Evolutionary conservation across 352 stramenopile genomes (phyloP).

Genomic region (Phytopythium vexans): DNA sequence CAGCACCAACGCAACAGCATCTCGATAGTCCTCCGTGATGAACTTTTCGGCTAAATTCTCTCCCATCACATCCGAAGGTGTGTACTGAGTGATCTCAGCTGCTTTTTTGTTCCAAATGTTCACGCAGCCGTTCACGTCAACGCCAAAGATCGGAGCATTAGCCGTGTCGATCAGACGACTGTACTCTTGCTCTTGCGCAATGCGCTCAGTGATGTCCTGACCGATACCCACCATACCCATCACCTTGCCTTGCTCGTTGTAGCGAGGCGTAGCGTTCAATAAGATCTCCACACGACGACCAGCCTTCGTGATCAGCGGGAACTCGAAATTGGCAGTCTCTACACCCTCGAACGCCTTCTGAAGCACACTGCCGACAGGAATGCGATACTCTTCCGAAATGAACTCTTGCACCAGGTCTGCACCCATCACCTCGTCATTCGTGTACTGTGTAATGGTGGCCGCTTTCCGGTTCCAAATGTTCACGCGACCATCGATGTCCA

Average conservation of each 20-base stretch:
- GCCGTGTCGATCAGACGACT: conserved; percentile 68
- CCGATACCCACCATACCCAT: too few species aligned
- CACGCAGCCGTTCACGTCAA: conserved; percentile 66
- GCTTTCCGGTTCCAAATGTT: too few species aligned
- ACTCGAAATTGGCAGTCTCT: conserved; percentile 61
- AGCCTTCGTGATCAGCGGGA: conserved; percentile 65
- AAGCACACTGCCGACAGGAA: too few species aligned
- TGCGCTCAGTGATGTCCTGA: too few species aligned
- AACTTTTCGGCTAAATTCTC: conserved; percentile 53
- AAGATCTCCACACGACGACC: conserved; percentile 67
- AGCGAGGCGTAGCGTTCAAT: too few species aligned
- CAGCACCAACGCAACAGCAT: conserved; percentile 23
- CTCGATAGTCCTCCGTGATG: conserved; percentile 57
- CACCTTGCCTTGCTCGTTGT: too few species aligned
- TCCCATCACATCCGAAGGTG: conserved; percentile 27
- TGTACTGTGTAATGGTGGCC: too few species aligned
- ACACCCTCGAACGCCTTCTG: conserved; percentile 29
- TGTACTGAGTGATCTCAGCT: conserved; percentile 74
- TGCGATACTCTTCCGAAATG: too few species aligned
- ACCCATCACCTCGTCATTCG: too few species aligned
- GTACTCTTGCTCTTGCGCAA: conserved; percentile 72
- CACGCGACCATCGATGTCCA: too few species aligned
- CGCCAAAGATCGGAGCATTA: conserved; percentile 67
- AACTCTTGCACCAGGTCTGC: too few species aligned
- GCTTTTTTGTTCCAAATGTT: conserved; percentile 80